Evolutionary conservation across 2,329 filamentous ascomycete genomes (phyloP), one percentile per base, ranked within the genome.

Genomic region (Didymosphaeria variabile): DNA sequence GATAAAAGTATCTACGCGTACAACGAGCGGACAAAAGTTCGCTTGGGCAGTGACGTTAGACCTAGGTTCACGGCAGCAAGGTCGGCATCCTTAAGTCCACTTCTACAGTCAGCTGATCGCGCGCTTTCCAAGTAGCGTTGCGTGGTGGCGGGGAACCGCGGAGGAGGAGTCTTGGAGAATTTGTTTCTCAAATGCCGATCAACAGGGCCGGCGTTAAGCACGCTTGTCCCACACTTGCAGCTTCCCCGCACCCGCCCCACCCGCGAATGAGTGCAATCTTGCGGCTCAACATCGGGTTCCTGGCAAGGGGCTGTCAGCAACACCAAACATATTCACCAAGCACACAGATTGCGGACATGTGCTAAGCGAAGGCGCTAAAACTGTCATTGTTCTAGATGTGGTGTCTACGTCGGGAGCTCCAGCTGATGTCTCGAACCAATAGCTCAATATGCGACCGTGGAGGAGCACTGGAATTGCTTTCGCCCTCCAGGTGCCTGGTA

Each of bases 31-130:
- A 50, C 55, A 40, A 57, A 56, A 58, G 26, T 45, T 44, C 54
- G 10, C 23, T 26, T n/a, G 52, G 54, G 42, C 44, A 52, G 19
- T 32, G 47, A 55, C 46, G 50, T 42, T 55, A 47, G 21, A 42
- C 47, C 61, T 26, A 54, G 56, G 67, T 26, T 50, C 58, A 59
- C 65, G 67, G 67, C 61, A 66, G 63, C 61, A 61, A 57, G 56
- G n/a, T 47, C 67, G 67, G 67, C 65, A 69, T 63, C 8, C 40
- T 62, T 63, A 62, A 60, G 38, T 42, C 13, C 32, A 3, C 31
- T 13, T 47, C 15, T 29, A 19, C 13, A n/a, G 38, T 59, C 52
- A 52, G 60, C 59, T 58, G 59, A 62, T 45, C 32, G 36, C 51
- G 44, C 36, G 32, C 10, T 34, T 31, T 31, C 21, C 5, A 15